A percentile compares a stretch with the other conserved stretches of the same genome.
Conservation (phyloP, 2,329 filamentous ascomycete species). For the Ophiostoma novo-ulmi region DNA sequence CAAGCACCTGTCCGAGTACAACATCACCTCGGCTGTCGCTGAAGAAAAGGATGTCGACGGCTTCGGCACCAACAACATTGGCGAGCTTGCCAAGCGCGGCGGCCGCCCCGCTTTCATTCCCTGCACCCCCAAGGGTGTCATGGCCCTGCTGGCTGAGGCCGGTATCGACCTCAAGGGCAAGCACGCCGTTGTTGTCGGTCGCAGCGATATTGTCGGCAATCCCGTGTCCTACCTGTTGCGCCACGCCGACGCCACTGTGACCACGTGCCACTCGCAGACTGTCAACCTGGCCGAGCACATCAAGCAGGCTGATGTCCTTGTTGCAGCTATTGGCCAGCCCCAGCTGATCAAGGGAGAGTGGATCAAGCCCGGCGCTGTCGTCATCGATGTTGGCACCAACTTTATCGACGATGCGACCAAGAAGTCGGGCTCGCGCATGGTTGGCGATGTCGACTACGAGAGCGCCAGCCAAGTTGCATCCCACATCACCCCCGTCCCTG, state of each 20-base stretch:
- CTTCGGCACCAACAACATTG: constrained; percentile 90
- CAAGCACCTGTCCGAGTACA: constrained; percentile 82
- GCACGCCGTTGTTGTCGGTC: constrained; percentile 86
- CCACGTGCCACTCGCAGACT: constrained; percentile 90
- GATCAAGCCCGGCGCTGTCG: constrained; percentile 89
- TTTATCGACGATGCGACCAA: constrained; percentile 83
- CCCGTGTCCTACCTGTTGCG: constrained; percentile 93
- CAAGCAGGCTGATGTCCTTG: constrained; percentile 79
- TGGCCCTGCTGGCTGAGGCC: constrained; percentile 80
- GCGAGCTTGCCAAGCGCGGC: constrained; percentile 92
- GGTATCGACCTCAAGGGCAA: constrained; percentile 83
- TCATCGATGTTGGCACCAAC: constrained; percentile 97
- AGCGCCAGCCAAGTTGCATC: constrained; percentile 80
- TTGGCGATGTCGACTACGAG: constrained; percentile 92
- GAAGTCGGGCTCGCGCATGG: constrained; percentile 87
- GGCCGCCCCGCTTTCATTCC: constrained; percentile 84
- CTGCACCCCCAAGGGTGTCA: constrained; percentile 95
- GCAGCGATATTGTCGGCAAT: constrained; percentile 95
- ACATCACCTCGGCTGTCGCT: constrained; percentile 81
- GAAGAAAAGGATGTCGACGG: constrained; percentile 98
- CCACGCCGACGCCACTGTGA: constrained; percentile 94
- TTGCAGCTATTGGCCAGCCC: constrained; percentile 85
- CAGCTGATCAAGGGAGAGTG: constrained; percentile 90
- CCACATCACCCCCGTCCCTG: constrained; percentile 90
- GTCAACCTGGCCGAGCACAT: constrained; percentile 65